phyloP scores from a whole-genome alignment of 805 yeast species.

The Hanseniaspora lachancei region DNA sequence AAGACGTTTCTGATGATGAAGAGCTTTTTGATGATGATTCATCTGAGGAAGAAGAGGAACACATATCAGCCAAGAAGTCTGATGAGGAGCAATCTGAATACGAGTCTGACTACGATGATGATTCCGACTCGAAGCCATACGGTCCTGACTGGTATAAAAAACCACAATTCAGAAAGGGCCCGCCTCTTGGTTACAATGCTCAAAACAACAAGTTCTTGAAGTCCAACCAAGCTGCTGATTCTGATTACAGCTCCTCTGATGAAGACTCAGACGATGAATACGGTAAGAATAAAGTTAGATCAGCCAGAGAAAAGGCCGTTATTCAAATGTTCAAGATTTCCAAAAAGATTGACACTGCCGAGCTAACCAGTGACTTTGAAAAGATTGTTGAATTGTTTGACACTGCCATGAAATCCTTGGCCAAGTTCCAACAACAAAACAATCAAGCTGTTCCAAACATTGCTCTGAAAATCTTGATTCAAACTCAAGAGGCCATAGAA shows the following conservation, averaged over 20 bases:
- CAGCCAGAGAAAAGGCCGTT: slow-evolving; percentile 81
- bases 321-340: slow-evolving; percentile 68
- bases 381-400: slow-evolving; percentile 66
- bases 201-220: slow-evolving; percentile 25
- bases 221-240: slow-evolving; percentile 20
- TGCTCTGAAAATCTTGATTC: slow-evolving; percentile 55
- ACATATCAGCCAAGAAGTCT: slow-evolving; percentile 22
- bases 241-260: slow-evolving; percentile 24
- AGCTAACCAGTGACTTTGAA: slow-evolving; percentile 67
- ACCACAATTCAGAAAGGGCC: slow-evolving; percentile 28
- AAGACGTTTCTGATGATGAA: slow-evolving; percentile 28
- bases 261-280: slow-evolving; percentile 37
- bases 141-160: slow-evolving; percentile 37
- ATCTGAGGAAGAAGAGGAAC: slow-evolving; percentile 20
- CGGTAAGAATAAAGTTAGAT: slow-evolving; percentile 73
- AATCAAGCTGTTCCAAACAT: slow-evolving; percentile 50
- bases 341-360: slow-evolving; percentile 55
- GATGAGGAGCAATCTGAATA: slow-evolving; percentile 24
- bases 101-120: slow-evolving; percentile 33
- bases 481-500: slow-evolving; percentile 54
- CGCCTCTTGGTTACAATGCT: slow-evolving; percentile 20
- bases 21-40: slow-evolving; percentile 20
- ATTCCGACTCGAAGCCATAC: slow-evolving; percentile 30
- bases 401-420: slow-evolving; percentile 50
- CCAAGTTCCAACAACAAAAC: slow-evolving; percentile 65